These are phyloP conservation scores for Mucor lusitanicus DNA, from an alignment of 371 early-diverging fungal genomes.

Conservation along the genomic window DNA sequence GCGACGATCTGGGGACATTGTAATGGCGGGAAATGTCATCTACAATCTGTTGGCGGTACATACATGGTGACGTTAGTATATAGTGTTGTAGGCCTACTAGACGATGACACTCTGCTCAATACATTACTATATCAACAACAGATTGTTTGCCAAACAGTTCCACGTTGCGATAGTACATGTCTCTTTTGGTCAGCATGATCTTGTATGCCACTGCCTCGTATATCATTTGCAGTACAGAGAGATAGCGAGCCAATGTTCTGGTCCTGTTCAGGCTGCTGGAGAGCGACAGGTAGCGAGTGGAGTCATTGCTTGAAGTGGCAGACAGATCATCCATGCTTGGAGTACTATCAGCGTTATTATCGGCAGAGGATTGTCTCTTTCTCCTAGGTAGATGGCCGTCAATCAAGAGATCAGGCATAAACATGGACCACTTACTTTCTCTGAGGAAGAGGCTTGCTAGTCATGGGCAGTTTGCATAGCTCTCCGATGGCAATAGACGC, in stretches of 20 bases:
- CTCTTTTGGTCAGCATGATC: constrained; percentile 43
- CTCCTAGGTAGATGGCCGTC: background rate
- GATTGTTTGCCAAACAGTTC: constrained; percentile 35
- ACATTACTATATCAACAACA: constrained; percentile 34
- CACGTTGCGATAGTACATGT: constrained; percentile 49
- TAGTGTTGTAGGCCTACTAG: too few species aligned
- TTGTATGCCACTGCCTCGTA: constrained; percentile 40
- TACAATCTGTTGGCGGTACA: constrained; percentile 39
- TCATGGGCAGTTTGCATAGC: background rate
- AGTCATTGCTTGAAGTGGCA: background rate
- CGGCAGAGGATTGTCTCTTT: background rate
- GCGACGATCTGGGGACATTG: constrained; percentile 39
- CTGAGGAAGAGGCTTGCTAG: background rate
- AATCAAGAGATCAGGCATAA: too few species aligned
- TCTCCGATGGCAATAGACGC: constrained; percentile 10
- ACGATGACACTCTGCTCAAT: background rate
- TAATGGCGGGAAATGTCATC: constrained; percentile 38
- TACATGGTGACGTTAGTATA: background rate
- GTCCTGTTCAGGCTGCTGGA: background rate
- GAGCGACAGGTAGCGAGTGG: background rate
- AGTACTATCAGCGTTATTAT: background rate
- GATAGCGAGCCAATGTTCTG: constrained; percentile 27
- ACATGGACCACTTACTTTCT: background rate
- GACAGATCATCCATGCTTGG: background rate
- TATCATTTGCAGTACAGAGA: constrained; percentile 45